phyloP scores from a whole-genome alignment of 1,139 yeast genomes.

The Magnusiomyces suaveolens region DNA sequence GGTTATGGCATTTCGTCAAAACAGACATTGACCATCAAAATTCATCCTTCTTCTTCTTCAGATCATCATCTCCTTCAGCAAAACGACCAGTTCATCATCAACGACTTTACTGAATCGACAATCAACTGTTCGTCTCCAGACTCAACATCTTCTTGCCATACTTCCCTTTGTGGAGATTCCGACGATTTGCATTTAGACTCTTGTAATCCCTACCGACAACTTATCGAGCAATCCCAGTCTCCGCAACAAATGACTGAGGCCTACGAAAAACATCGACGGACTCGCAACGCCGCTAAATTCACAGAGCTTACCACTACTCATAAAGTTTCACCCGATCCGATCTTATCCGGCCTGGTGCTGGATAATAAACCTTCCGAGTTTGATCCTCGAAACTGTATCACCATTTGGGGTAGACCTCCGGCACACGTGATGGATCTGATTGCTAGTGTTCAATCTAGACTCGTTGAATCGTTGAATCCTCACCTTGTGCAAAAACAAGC shows the following conservation, averaged over 20 bases:
- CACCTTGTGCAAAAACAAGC: not conserved
- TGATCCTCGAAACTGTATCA: constrained; percentile 22
- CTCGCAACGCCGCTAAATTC: constrained; percentile 15
- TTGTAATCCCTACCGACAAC: constrained; percentile 4
- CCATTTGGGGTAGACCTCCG: constrained; percentile 23
- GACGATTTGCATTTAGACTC: not conserved
- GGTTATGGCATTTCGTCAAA: too few relatives aligned
- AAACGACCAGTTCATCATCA: not conserved
- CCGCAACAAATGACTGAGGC: constrained; percentile 12
- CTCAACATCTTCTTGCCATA: not conserved
- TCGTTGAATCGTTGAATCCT: constrained; percentile 9
- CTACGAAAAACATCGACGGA: constrained; percentile 17
- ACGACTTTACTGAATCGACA: not conserved
- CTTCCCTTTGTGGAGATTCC: not conserved
- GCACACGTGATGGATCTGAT: constrained; percentile 17
- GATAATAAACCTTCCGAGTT: constrained; percentile 18
- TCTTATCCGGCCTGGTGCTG: constrained; percentile 18
- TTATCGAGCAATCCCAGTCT: not conserved
- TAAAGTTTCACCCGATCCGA: constrained; percentile 18
- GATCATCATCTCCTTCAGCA: too few relatives aligned
- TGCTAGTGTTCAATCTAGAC: constrained; percentile 15
- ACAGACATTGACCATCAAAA: not conserved
- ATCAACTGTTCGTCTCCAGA: not conserved
- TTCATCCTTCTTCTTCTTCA: not conserved
- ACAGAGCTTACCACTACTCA: constrained; percentile 11